phyloP scores from a whole-genome alignment of 768 basidiomycete species.

The Leucogyrophana mollusca region DNA sequence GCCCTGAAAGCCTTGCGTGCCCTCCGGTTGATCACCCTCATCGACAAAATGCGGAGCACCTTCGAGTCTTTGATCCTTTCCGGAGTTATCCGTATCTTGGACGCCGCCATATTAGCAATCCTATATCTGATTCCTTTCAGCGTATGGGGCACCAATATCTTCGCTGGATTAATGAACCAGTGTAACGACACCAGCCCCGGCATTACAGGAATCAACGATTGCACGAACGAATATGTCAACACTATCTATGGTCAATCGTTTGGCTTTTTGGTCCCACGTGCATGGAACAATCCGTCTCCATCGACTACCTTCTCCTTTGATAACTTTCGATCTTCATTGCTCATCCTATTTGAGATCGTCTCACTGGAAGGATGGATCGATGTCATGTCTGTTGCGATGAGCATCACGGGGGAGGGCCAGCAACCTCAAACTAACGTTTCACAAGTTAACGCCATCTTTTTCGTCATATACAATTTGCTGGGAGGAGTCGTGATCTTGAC shows the following conservation, averaged over 20 bases:
- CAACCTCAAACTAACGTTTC: constrained; percentile 75
- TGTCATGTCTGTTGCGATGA: constrained; percentile 79
- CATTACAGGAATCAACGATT: constrained; percentile 54
- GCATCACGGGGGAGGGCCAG: constrained; percentile 63
- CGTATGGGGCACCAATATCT: constrained; percentile 93
- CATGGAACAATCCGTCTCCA: constrained; percentile 86
- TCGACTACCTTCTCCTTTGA: constrained; percentile 90
- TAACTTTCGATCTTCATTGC: constrained; percentile 73
- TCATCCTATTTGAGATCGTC: constrained; percentile 95
- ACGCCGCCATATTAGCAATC: constrained; percentile 86
- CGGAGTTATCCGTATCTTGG: constrained; percentile 80
- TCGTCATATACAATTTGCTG: constrained; percentile 87
- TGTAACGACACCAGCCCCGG: constrained; percentile 70
- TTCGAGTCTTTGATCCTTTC: constrained; percentile 87
- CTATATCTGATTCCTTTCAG: constrained; percentile 92
- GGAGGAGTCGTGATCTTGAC: constrained; percentile 90
- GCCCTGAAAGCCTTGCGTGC: constrained; percentile 87
- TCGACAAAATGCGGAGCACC: constrained; percentile 81
- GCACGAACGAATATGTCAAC: constrained; percentile 71
- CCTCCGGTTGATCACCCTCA: constrained; percentile 85
- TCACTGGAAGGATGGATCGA: constrained; percentile 98
- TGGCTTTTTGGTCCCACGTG: constrained; percentile 74
- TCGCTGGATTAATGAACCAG: constrained; percentile 75
- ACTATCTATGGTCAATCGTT: constrained; percentile 61
- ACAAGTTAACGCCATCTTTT: constrained; percentile 86